These are phyloP conservation scores for Acanthamoeba comandoni DNA, from an alignment of 208 protist genomes.

Conservation along the genomic window DNA sequence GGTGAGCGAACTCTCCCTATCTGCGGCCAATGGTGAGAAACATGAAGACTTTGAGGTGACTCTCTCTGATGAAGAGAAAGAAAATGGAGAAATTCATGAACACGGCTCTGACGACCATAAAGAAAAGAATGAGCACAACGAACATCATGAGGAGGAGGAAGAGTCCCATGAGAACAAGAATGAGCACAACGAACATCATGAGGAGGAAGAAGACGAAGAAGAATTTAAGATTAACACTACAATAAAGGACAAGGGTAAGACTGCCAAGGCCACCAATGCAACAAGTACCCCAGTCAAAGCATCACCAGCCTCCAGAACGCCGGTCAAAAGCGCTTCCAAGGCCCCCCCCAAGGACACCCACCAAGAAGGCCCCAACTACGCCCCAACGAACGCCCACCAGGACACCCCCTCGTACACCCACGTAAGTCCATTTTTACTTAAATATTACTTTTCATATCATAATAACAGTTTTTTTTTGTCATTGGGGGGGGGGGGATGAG, in stretches of 20 bases:
- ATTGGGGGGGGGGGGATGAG: background rate
- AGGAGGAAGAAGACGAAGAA: slow-evolving; percentile 10
- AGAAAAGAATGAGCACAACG: background rate
- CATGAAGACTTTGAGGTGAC: slow-evolving; percentile 1
- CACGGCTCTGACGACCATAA: background rate
- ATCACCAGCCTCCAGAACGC: too few relatives aligned
- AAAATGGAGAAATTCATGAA: background rate
- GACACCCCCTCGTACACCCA: background rate
- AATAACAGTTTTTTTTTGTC: background rate
- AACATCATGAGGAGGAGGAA: background rate
- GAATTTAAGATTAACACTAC: slow-evolving; percentile 25
- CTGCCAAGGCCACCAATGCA: too few relatives aligned
- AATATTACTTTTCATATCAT: background rate
- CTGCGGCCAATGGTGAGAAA: background rate
- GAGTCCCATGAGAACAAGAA: slow-evolving; percentile 31
- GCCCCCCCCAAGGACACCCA: too few relatives aligned
- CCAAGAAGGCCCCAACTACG: background rate
- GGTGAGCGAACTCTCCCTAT: too few relatives aligned
- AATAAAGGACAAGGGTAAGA: too few relatives aligned
- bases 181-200: background rate
- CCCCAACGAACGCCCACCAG: background rate
- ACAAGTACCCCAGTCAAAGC: too few relatives aligned
- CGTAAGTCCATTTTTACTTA: background rate
- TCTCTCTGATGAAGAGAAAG: slow-evolving; percentile 11
- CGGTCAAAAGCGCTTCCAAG: too few relatives aligned